These are phyloP conservation scores for Metarhizium sp. DNA, from an alignment of 2,329 filamentous ascomycete species.

Conservation along the genomic window DNA sequence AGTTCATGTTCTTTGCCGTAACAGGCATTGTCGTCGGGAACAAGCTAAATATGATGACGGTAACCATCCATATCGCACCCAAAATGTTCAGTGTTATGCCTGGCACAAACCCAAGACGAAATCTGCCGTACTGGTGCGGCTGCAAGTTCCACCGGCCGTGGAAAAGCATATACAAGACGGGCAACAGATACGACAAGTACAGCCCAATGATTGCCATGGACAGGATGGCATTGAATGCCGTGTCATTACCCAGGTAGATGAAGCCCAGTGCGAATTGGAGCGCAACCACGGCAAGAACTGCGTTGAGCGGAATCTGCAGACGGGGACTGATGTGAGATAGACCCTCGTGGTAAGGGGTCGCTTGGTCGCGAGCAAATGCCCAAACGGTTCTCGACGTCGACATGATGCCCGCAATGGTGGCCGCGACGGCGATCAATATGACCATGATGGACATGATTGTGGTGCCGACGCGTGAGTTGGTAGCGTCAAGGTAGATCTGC, in stretches of 20 bases:
- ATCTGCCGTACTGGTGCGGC: slow-evolving; percentile 13
- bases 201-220: slow-evolving; percentile 32
- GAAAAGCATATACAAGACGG: slow-evolving; percentile 26
- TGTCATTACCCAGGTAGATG: slow-evolving; percentile 31
- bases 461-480: slow-evolving; percentile 14
- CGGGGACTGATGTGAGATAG: slow-evolving; percentile 24
- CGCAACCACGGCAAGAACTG: slow-evolving; percentile 15
- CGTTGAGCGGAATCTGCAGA: slow-evolving; percentile 23
- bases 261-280: slow-evolving; percentile 23
- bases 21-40: slow-evolving; percentile 32
- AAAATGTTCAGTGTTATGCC: slow-evolving; percentile 29
- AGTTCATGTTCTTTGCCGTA: slow-evolving; percentile 35
- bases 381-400: slow-evolving; percentile 28
- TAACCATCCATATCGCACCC: slow-evolving; percentile 30
- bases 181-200: slow-evolving; percentile 33
- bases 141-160: slow-evolving; percentile 20
- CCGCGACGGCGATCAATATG: slow-evolving; percentile 17
- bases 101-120: slow-evolving; percentile 20
- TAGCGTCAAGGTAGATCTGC: slow-evolving; percentile 26
- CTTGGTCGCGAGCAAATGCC: slow-evolving; percentile 29
- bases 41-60: slow-evolving; percentile 35
- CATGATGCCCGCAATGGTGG: slow-evolving; percentile 21
- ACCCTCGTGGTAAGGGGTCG: slow-evolving; percentile 23
- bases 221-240: slow-evolving; percentile 30
- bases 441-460: slow-evolving; percentile 20